A percentile compares a stretch with the other conserved stretches of the same genome.
phyloP scores from a whole-genome alignment of 1,284 basidiomycete genomes.

The Peniophora sp. region DNA sequence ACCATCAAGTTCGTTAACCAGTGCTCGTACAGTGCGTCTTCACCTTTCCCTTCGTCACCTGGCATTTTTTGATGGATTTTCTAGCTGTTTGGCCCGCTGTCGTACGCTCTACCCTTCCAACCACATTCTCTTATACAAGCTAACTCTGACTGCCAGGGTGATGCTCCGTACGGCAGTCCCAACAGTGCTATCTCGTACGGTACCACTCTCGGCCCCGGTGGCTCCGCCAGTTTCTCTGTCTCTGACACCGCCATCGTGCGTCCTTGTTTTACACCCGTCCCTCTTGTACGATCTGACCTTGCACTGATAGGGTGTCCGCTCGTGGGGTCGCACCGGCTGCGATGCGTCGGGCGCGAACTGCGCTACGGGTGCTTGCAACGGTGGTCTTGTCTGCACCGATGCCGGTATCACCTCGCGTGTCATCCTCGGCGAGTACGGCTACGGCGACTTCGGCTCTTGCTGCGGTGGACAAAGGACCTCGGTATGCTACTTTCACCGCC shows the following conservation, averaged over 20 bases:
- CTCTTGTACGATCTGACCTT: background rate
- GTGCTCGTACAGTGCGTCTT: constrained; percentile 9
- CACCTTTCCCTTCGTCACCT: background rate
- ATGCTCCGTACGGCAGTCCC: constrained; percentile 9
- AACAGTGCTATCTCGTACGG: constrained; percentile 9
- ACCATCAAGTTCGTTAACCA: constrained; percentile 11
- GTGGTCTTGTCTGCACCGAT: background rate
- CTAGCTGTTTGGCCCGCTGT: constrained; percentile 14
- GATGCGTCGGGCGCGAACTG: background rate
- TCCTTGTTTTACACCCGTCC: background rate
- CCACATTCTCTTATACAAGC: too few species aligned
- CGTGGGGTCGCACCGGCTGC: background rate
- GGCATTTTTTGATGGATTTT: background rate
- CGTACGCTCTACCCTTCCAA: too few species aligned
- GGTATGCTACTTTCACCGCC: too few species aligned
- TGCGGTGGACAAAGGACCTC: constrained; percentile 12
- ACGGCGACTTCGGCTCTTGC: constrained; percentile 7
- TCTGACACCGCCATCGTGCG: constrained; percentile 6
- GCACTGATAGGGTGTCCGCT: background rate
- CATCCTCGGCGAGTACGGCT: background rate
- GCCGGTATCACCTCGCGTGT: background rate
- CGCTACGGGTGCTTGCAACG: background rate
- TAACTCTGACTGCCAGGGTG: background rate
- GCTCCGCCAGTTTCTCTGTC: constrained; percentile 3
- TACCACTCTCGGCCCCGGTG: constrained; percentile 2